Percentiles rank a stretch among this genome's conserved stretches.
phyloP scores from a whole-genome alignment of 345 rosid genomes.

The Carallia brachiata region DNA sequence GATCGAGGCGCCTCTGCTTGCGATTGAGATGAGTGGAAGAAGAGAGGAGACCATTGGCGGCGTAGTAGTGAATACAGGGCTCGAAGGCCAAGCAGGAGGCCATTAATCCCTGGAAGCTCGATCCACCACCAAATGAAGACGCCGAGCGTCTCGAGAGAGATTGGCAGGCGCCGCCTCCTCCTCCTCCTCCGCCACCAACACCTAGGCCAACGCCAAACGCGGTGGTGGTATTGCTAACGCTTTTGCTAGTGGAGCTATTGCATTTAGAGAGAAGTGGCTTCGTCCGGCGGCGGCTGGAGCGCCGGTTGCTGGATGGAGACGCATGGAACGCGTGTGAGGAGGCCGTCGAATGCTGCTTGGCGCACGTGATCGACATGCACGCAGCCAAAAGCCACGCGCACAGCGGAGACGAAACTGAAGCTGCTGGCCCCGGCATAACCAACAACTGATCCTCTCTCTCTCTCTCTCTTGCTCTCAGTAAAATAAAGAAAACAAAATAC shows the following conservation, averaged over 20 bases:
- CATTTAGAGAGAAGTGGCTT: constrained; percentile 31
- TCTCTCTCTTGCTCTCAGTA: not conserved
- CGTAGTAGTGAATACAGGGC: constrained; percentile 56
- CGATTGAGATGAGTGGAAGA: constrained; percentile 27
- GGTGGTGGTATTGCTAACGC: not conserved
- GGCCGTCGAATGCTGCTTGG: constrained; percentile 28
- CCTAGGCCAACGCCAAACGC: not conserved
- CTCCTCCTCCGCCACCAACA: constrained; percentile 6
- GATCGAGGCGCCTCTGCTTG: constrained; percentile 12
- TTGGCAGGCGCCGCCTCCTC: constrained; percentile 13
- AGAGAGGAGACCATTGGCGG: constrained; percentile 46
- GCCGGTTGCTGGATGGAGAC: constrained; percentile 23
- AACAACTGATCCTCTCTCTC: not conserved
- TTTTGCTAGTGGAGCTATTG: not conserved
- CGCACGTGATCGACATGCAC: constrained; percentile 72
- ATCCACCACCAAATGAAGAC: constrained; percentile 40
- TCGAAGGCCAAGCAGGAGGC: constrained; percentile 63
- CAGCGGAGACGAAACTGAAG: constrained; percentile 57
- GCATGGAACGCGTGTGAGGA: constrained; percentile 17
- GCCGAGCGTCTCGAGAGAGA: constrained; percentile 12
- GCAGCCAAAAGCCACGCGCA: constrained; percentile 89
- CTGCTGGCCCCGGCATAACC: constrained; percentile 20
- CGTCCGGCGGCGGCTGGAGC: constrained; percentile 32
- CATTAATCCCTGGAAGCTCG: constrained; percentile 49
- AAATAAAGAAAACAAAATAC: not conserved